Conservation (phyloP, 106 monocot species). For the Ottelia alismoides region DNA sequence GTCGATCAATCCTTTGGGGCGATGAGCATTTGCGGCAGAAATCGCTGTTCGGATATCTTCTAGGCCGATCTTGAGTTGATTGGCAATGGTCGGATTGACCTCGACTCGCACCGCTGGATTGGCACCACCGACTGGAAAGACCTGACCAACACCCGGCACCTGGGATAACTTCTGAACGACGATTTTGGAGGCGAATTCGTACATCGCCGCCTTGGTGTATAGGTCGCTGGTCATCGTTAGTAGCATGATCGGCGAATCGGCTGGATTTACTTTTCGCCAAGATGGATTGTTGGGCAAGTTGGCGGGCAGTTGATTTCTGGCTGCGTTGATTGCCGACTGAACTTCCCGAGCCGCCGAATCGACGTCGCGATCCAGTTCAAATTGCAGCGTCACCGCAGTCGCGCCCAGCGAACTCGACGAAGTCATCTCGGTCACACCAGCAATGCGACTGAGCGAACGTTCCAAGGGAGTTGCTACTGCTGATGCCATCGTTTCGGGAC, state of each 20-base stretch:
- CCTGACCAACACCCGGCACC: neutral
- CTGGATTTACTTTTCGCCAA: neutral
- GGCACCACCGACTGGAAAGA: neutral
- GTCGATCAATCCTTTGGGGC: neutral
- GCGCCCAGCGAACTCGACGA: neutral
- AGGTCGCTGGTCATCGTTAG: neutral
- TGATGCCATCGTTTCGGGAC: neutral
- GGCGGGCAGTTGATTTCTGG: neutral
- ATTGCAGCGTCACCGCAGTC: neutral
- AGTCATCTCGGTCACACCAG: neutral
- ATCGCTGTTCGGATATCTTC: neutral
- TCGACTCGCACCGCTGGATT: neutral
- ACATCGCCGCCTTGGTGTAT: neutral
- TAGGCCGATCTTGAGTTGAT: neutral
- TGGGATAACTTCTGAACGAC: neutral
- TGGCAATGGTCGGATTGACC: neutral
- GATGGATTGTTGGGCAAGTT: neutral
- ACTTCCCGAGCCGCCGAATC: neutral
- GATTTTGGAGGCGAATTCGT: neutral
- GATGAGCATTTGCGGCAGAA: neutral
- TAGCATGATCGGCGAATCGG: neutral
- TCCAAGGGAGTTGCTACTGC: neutral
- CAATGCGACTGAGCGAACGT: neutral
- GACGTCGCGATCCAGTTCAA: neutral
- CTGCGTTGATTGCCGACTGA: neutral